A percentile compares a stretch with the other conserved stretches of the same genome.
Evolutionary conservation across 2,329 filamentous ascomycete genomes (phyloP).

Genomic region (Apiospora arundinis): DNA sequence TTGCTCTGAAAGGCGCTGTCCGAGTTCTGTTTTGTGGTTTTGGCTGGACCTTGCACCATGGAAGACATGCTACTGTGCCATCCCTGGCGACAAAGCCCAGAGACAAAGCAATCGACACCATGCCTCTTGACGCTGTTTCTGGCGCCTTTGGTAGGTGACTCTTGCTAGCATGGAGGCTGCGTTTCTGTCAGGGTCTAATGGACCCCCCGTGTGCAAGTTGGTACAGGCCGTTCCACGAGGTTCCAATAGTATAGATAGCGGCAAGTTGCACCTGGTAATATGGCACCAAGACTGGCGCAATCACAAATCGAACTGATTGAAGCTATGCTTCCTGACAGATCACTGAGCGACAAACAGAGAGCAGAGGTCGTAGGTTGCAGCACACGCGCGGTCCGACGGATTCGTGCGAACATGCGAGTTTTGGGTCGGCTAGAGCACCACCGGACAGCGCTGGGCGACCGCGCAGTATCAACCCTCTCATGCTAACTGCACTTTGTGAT

Average conservation of each 20-base stretch:
- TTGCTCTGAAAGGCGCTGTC: background rate
- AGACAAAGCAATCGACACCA: background rate
- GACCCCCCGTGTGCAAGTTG: background rate
- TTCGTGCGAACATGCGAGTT: background rate
- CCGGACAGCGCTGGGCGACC: background rate
- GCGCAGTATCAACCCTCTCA: background rate
- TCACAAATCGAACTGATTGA: background rate
- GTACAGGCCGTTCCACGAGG: background rate
- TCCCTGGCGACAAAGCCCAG: background rate
- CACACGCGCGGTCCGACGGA: background rate
- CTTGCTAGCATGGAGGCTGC: background rate
- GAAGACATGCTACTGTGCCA: background rate
- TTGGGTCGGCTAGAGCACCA: background rate
- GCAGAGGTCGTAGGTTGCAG: background rate
- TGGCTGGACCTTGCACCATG: background rate
- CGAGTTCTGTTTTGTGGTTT: too few species aligned
- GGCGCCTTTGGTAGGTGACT: background rate
- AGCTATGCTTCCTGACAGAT: background rate
- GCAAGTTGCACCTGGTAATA: background rate
- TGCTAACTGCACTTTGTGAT: background rate
- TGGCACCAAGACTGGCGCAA: background rate
- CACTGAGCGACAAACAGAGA: background rate
- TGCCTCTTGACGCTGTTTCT: background rate
- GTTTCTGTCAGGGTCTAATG: background rate
- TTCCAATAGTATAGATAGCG: background rate